Evolutionary conservation across 2,329 filamentous ascomycete genomes (phyloP).

Genomic region (Didymella pinodella): DNA sequence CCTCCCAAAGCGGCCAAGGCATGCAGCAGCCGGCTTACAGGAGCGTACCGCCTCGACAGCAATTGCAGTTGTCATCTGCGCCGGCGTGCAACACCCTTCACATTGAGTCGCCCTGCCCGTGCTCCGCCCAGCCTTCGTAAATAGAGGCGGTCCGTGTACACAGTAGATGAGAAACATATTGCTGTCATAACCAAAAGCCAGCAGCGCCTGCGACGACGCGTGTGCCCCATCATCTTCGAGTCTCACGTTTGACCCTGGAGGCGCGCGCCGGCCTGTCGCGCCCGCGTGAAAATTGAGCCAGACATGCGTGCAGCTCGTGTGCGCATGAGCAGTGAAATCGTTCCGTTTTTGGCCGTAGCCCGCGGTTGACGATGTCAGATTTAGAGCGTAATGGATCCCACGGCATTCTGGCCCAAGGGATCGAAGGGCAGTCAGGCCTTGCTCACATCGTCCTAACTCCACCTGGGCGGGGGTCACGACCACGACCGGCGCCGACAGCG

Average conservation of each 20-base stretch:
- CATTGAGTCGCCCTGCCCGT: slow-evolving; percentile 22
- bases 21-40: slow-evolving; percentile 14
- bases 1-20: slow-evolving; percentile 18
- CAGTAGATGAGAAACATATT: slow-evolving; percentile 35
- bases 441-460: slow-evolving; percentile 18
- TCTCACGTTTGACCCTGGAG: background rate
- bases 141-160: slow-evolving; percentile 33
- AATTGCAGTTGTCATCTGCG: slow-evolving; percentile 10
- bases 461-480: slow-evolving; percentile 23
- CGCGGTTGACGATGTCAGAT: slow-evolving; percentile 21
- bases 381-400: slow-evolving; percentile 23
- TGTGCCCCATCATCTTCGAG: background rate
- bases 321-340: slow-evolving; percentile 29
- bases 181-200: slow-evolving; percentile 22
- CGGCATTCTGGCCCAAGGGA: slow-evolving; percentile 24
- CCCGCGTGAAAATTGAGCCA: slow-evolving; percentile 32
- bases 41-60: slow-evolving; percentile 14
- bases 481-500: slow-evolving; percentile 24
- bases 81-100: slow-evolving; percentile 16
- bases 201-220: background rate
- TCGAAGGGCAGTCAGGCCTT: slow-evolving; percentile 18
- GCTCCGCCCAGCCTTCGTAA: slow-evolving; percentile 21
- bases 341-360: slow-evolving; percentile 40
- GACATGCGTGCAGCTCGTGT: slow-evolving; percentile 28
- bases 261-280: slow-evolving; percentile 24